Evolutionary conservation across 2,329 filamentous ascomycete species (phyloP).

Genomic region (Apiospora koreana): DNA sequence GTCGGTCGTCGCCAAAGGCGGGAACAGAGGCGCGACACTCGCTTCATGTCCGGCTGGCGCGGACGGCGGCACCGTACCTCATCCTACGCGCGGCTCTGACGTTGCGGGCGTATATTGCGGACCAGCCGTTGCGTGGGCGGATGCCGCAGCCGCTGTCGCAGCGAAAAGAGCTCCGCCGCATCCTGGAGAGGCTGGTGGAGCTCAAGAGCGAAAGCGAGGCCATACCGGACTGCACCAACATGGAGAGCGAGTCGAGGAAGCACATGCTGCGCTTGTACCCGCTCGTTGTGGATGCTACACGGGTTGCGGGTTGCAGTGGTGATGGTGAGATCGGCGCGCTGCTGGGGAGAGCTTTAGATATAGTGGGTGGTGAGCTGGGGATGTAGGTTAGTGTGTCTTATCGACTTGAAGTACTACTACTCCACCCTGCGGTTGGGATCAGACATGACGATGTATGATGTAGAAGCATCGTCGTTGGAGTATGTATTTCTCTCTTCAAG

Average conservation of each 20-base stretch:
- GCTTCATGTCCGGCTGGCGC: slow-evolving; percentile 64
- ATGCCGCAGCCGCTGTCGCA: slow-evolving; percentile 88
- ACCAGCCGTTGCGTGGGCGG: slow-evolving; percentile 84
- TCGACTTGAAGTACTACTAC: neutral
- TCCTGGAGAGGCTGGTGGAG: slow-evolving; percentile 66
- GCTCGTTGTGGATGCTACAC: slow-evolving; percentile 65
- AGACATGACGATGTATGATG: neutral
- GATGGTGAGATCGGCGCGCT: slow-evolving; percentile 62
- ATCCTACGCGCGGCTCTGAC: slow-evolving; percentile 80
- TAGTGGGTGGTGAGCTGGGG: slow-evolving; percentile 61
- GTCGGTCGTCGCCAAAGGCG: slow-evolving; percentile 21
- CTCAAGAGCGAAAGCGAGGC: slow-evolving; percentile 71
- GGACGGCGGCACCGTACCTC: slow-evolving; percentile 76
- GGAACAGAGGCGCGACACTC: slow-evolving; percentile 31
- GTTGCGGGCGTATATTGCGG: slow-evolving; percentile 82
- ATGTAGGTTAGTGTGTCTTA: slow-evolving; percentile 21
- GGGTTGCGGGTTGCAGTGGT: slow-evolving; percentile 55
- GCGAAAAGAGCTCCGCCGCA: slow-evolving; percentile 73
- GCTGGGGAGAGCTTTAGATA: slow-evolving; percentile 61
- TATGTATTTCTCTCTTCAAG: no score
- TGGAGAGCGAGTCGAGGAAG: slow-evolving; percentile 63
- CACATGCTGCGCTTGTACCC: slow-evolving; percentile 83
- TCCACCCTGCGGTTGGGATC: neutral
- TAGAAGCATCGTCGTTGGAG: no score
- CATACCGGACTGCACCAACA: slow-evolving; percentile 58